phyloP scores from a whole-genome alignment of 805 yeast species.

The Starmerella bombicola region DNA sequence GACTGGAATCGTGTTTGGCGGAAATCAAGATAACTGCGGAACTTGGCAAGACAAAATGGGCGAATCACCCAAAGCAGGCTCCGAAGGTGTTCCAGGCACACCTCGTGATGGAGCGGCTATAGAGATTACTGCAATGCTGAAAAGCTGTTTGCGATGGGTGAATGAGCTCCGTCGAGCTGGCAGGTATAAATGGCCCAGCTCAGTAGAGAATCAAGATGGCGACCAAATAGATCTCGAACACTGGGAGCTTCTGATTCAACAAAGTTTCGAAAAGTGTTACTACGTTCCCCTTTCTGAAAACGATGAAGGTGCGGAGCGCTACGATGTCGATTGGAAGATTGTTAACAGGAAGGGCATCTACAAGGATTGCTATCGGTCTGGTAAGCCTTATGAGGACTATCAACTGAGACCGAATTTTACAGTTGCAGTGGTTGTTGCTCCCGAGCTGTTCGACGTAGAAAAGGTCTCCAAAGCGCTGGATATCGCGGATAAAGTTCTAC shows the following conservation, averaged over 20 bases:
- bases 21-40: slow-evolving; percentile 87
- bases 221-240: slow-evolving; percentile 41
- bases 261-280: slow-evolving; percentile 66
- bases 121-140: slow-evolving; percentile 79
- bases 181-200: slow-evolving; percentile 39
- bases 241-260: slow-evolving; percentile 62
- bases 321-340: slow-evolving; percentile 47
- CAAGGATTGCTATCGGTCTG: slow-evolving; percentile 70
- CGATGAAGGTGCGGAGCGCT: slow-evolving; percentile 35
- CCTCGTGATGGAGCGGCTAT: slow-evolving; percentile 96
- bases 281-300: slow-evolving; percentile 56
- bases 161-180: slow-evolving; percentile 43
- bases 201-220: slow-evolving; percentile 51
- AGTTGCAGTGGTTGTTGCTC: slow-evolving; percentile 89
- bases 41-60: slow-evolving; percentile 99
- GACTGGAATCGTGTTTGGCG: slow-evolving; percentile 81
- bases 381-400: slow-evolving; percentile 86
- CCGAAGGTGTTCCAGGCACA: slow-evolving; percentile 90
- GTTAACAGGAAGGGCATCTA: slow-evolving; percentile 88
- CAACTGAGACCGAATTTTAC: slow-evolving; percentile 87
- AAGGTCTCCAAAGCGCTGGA: slow-evolving; percentile 54
- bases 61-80: slow-evolving; percentile 70
- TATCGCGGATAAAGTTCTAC: slow-evolving; percentile 55
- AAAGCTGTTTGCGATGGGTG: slow-evolving; percentile 74
- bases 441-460: slow-evolving; percentile 62